Evolutionary conservation across 257 asterid species (phyloP), one percentile per base, ranked within the genome.

Genomic region (Plectranthus barbatus): DNA sequence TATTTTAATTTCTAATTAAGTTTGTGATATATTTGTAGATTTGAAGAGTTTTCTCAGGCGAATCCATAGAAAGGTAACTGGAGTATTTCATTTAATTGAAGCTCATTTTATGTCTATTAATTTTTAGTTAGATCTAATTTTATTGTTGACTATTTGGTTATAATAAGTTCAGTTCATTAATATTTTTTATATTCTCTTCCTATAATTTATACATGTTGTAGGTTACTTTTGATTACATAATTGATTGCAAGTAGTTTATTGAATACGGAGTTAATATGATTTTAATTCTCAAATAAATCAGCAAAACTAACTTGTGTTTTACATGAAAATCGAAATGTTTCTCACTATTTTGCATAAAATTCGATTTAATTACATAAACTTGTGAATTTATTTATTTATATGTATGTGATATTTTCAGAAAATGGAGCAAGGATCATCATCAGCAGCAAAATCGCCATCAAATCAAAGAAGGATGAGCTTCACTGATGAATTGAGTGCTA

Each of bases 351-450:
- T n/a, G n/a, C n/a, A n/a, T n/a, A n/a, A n/a, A n/a, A n/a, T n/a
- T n/a, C n/a, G n/a, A n/a, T n/a, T n/a, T n/a, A n/a, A n/a, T n/a
- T n/a, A 11, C 0, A 13, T 40, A 11, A 0, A 11, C 3, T 12
- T 0, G 0, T 40, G 15, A 40, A 40, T 40, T 11, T 40, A 40
- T 40, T 9, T 44, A 10, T 47, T 29, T 53, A 12, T 24, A 12
- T 34, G 23, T 15, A 0, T 14, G 3, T 31, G 0, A 6, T 42
- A 14, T 53, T 54, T 9, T 29, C 24, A 50, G 56, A 31, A 50
- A 51, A 68, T 69, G 74, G 74, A 69, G 33, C 72, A 45, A 18
- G 56, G 63, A 33, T 42, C 54, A 49, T 19, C 46, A 11, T 61
- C 62, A 65, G 21, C 17, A n/a, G 21, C 17, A n/a, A 51, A 21